Conservation (phyloP, 2,329 filamentous ascomycete species). For the Paecilomyces sp. region DNA sequence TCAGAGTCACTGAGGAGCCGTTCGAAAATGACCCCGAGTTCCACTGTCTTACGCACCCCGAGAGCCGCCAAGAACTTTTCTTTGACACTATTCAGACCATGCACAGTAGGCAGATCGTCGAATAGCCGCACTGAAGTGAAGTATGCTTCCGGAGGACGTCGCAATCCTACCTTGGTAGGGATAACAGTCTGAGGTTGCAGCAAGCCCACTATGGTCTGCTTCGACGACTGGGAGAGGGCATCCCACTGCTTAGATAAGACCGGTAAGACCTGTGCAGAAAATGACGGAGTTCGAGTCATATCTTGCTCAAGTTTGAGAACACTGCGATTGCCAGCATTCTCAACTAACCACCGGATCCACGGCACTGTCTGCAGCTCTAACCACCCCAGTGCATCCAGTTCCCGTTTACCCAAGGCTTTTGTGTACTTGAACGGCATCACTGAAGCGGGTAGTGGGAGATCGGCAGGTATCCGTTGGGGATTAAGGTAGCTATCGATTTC, state of each 20-base stretch:
- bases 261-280: slow-evolving; percentile 68
- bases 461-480: slow-evolving; percentile 70
- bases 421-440: slow-evolving; percentile 85
- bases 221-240: slow-evolving; percentile 59
- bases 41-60: slow-evolving; percentile 90
- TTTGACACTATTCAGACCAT: slow-evolving; percentile 70
- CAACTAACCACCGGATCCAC: slow-evolving; percentile 78
- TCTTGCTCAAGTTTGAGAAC: slow-evolving; percentile 55
- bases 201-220: slow-evolving; percentile 56
- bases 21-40: slow-evolving; percentile 87
- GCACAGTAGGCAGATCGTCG: slow-evolving; percentile 80
- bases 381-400: slow-evolving; percentile 81
- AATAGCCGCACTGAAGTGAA: slow-evolving; percentile 93
- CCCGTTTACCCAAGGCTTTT: slow-evolving; percentile 55
- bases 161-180: slow-evolving; percentile 88
- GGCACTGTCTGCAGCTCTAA: slow-evolving; percentile 72
- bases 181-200: slow-evolving; percentile 67
- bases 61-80: slow-evolving; percentile 80
- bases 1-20: slow-evolving; percentile 61
- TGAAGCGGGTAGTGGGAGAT: slow-evolving; percentile 69
- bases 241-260: slow-evolving; percentile 91
- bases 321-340: slow-evolving; percentile 53
- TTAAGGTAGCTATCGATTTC: slow-evolving; percentile 69
- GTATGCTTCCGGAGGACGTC: slow-evolving; percentile 75
- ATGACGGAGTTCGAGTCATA: slow-evolving; percentile 63